These are phyloP conservation scores for Suhomyces faveliae DNA, from an alignment of 805 yeast genomes.

Conservation along the genomic window DNA sequence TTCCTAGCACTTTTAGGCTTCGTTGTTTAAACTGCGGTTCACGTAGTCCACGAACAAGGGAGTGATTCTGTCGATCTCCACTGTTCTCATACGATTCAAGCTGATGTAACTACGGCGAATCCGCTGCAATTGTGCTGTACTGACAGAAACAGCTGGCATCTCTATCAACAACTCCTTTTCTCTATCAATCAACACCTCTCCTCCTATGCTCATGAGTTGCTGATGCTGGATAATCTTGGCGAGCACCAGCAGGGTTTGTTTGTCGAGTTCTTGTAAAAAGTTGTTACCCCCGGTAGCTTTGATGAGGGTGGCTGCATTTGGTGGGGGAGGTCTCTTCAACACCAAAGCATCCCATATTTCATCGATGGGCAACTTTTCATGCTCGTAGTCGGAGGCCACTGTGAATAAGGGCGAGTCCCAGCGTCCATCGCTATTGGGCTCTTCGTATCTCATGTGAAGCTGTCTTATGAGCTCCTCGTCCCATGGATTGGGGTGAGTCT, in stretches of 20 bases:
- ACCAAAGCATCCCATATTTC: conserved; percentile 66
- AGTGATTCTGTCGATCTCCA: conserved; percentile 66
- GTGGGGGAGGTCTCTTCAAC: conserved; percentile 61
- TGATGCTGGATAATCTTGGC: conserved; percentile 62
- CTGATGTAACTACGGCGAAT: conserved; percentile 79
- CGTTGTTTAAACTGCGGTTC: conserved; percentile 53
- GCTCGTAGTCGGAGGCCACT: conserved; percentile 50
- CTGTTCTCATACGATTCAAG: conserved; percentile 73
- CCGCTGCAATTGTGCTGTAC: conserved; percentile 79
- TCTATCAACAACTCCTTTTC: conserved; percentile 49
- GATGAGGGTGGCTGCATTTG: conserved; percentile 80
- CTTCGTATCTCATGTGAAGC: conserved; percentile 84
- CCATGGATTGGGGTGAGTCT: conserved; percentile 49
- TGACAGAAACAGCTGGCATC: conserved; percentile 60
- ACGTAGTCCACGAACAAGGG: conserved; percentile 78
- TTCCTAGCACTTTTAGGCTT: conserved; percentile 12
- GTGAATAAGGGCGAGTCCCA: conserved; percentile 95
- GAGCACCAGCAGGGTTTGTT: conserved; percentile 63
- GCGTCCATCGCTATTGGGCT: conserved; percentile 78
- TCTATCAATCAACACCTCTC: conserved; percentile 46
- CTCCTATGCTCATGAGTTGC: conserved; percentile 49
- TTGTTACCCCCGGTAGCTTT: conserved; percentile 77
- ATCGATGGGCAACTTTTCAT: conserved; percentile 56
- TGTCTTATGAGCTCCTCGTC: conserved; percentile 61
- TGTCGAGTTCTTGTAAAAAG: conserved; percentile 76